phyloP scores from a whole-genome alignment of 768 basidiomycete genomes.

The Cyclocybe aegerita region DNA sequence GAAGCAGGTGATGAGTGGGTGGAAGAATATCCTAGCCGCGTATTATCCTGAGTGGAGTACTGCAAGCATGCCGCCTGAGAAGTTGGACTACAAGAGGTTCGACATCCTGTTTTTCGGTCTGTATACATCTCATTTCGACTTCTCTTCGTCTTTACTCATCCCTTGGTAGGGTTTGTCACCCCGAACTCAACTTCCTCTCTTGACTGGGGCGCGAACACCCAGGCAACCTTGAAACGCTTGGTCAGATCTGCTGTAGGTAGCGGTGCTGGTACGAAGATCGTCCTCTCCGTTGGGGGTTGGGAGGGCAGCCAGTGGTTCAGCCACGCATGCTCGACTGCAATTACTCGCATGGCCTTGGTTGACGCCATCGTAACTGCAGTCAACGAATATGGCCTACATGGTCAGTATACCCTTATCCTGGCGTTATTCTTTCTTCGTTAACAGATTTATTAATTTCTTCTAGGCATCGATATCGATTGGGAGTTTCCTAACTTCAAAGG shows the following conservation, averaged over 20 bases:
- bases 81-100: conserved; percentile 60
- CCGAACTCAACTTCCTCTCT: conserved; percentile 55
- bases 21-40: conserved; percentile 37
- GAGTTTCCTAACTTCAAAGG: conserved; percentile 71
- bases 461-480: conserved; percentile 58
- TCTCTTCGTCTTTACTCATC: not conserved
- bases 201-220: conserved; percentile 49
- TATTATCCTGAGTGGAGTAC: conserved; percentile 57
- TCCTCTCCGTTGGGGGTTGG: conserved; percentile 72
- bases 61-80: conserved; percentile 48
- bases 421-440: conserved; percentile 28
- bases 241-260: conserved; percentile 54
- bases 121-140: not conserved
- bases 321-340: conserved; percentile 44
- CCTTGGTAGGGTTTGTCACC: conserved; percentile 55
- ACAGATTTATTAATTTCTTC: not conserved
- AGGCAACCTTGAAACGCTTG: conserved; percentile 49
- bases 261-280: conserved; percentile 58
- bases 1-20: not conserved
- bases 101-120: conserved; percentile 68
- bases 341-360: conserved; percentile 51
- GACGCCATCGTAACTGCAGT: conserved; percentile 51
- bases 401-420: conserved; percentile 32
- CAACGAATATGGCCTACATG: conserved; percentile 58
- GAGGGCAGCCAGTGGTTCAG: conserved; percentile 64